A percentile compares a stretch with the other conserved stretches of the same genome.
Evolutionary conservation across 257 asterid genomes (phyloP).

Genomic region (Primulina huaijiensis): DNA sequence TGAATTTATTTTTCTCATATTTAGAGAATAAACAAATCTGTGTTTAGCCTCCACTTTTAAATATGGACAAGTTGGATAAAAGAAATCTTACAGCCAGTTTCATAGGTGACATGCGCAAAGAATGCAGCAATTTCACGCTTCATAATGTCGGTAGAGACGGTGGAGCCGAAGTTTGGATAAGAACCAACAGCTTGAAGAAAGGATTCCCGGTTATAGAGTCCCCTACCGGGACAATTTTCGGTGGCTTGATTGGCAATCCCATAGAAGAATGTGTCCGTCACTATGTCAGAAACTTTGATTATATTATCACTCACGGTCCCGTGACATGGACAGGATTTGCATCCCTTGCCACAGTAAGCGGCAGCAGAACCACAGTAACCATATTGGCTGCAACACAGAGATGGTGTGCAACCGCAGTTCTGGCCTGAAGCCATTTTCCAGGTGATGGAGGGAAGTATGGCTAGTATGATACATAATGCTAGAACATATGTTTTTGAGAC

Average conservation of each 20-base stretch:
- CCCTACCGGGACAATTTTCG: background rate
- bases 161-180: background rate
- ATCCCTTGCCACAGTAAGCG: background rate
- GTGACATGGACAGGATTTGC: background rate
- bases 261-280: background rate
- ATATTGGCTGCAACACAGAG: too few relatives aligned
- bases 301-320: background rate
- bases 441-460: too few relatives aligned
- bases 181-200: background rate
- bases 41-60: too few relatives aligned
- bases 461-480: too few relatives aligned
- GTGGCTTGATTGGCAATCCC: background rate
- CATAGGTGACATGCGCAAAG: background rate
- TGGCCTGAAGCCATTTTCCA: too few relatives aligned
- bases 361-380: too few relatives aligned
- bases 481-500: too few relatives aligned
- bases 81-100: background rate
- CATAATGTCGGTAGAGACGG: background rate
- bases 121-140: constrained; percentile 1
- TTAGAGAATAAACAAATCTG: too few relatives aligned
- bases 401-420: too few relatives aligned
- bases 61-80: too few relatives aligned
- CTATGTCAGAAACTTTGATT: background rate
- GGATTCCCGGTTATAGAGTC: background rate
- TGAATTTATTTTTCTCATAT: too few relatives aligned